phyloP scores from a whole-genome alignment of 495 filamentous ascomycete genomes.

The Penicillium fimorum region DNA sequence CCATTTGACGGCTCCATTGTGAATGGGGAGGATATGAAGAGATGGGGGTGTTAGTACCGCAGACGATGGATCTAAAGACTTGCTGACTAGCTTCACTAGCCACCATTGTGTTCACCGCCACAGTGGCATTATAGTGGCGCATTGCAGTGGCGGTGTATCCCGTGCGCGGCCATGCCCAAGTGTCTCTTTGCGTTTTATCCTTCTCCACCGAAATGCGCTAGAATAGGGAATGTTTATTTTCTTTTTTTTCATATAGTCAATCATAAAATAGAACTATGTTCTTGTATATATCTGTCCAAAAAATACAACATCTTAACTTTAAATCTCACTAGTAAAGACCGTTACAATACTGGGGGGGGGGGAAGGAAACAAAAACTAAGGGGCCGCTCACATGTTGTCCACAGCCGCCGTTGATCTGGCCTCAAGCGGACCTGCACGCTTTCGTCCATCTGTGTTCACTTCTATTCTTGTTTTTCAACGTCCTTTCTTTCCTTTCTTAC shows the following conservation, averaged over 20 bases:
- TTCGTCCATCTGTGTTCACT: constrained; percentile 36
- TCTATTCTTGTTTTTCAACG: constrained; percentile 24
- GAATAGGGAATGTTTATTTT: constrained; percentile 9
- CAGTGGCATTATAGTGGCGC: background rate
- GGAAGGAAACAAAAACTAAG: constrained; percentile 11
- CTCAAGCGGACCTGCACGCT: constrained; percentile 33
- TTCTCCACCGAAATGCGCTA: constrained; percentile 3
- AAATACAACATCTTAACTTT: background rate
- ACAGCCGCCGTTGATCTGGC: constrained; percentile 34
- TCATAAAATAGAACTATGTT: background rate
- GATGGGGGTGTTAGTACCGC: background rate
- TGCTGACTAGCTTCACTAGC: constrained; percentile 8
- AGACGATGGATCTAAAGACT: background rate
- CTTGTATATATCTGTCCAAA: background rate
- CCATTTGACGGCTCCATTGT: constrained; percentile 58
- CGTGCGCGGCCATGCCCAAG: constrained; percentile 6
- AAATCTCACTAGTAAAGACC: background rate
- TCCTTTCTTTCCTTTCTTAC: constrained; percentile 26
- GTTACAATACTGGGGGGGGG: constrained; percentile 13
- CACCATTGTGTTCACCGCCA: background rate
- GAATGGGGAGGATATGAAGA: constrained; percentile 13
- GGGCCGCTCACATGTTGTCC: constrained; percentile 25
- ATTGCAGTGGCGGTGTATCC: background rate
- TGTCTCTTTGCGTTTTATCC: background rate
- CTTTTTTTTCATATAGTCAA: background rate